Evolutionary conservation across 768 basidiomycete species (phyloP), one percentile per base, ranked within the genome.

Genomic region (Mrakia hoshinonis): DNA sequence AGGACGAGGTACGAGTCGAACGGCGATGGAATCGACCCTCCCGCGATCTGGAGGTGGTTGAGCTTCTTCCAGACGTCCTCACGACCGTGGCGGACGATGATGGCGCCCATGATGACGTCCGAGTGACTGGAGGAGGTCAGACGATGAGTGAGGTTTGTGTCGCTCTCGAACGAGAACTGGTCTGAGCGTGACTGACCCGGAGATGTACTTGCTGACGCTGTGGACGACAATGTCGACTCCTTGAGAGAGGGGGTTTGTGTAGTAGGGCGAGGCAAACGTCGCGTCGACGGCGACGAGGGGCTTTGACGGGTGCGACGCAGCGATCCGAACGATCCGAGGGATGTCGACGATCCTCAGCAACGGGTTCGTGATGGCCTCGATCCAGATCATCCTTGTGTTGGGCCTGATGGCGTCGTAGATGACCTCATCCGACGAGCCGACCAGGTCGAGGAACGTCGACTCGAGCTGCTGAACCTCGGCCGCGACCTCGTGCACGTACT

Each of bases 321-420:
- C 87, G 62, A 95, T 81, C 12, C 83, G 77, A 26, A 85, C 83
- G 74, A 98, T 85, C 67, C 86, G 85, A 0, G 83, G 79, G 77
- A 97, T 87, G 76, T 92, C 89, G 48, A 94, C 87, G 48, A 97
- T 81, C 20, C 90, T 87, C 11, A 98, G 86, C 0, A 91, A 91
- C 0, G 95, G 95, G 81, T 97, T 98, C 2, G 95, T 98, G 0
- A 93, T 94, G 0, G 90, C 83, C 80, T 99, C 95, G 74, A 96
- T 86, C 92, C 93, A 97, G 68, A 99, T 85, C 10, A 96, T 90
- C 84, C 89, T 91, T 3, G 94, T 96, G 74, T 95, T 90, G 1
- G 84, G 82, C 36, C 82, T 82, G 69, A 97, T 83, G 0, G 90
- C 84, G 2, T 81, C 81, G n/a, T 86, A 73, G 36, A 96, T 82